A percentile compares a stretch with the other conserved stretches of the same genome.
Conservation (phyloP, 2,329 filamentous ascomycete species). For the Neofusicoccum ribis region DNA sequence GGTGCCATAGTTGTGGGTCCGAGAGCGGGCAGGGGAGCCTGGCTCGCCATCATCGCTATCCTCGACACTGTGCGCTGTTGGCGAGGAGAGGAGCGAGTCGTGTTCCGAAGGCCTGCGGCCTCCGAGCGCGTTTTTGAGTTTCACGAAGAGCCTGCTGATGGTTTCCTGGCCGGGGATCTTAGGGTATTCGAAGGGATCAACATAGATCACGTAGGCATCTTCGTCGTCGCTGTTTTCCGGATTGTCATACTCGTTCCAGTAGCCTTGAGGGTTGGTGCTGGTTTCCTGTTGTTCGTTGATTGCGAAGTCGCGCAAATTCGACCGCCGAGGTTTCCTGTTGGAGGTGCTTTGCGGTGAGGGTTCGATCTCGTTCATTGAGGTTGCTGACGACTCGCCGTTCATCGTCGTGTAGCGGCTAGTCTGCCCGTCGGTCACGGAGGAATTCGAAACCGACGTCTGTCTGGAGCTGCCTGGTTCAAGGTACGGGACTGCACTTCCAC, state of each 20-base stretch:
- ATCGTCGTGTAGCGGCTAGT: constrained; percentile 32
- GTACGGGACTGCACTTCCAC: constrained; percentile 23
- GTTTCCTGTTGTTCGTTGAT: constrained; percentile 1
- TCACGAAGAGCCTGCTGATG: constrained; percentile 53
- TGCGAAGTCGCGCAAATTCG: constrained; percentile 9
- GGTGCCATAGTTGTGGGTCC: constrained; percentile 37
- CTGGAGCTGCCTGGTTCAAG: constrained; percentile 30
- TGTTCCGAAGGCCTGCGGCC: constrained; percentile 23
- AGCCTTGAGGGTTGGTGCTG: constrained; percentile 39
- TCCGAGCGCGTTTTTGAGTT: constrained; percentile 31
- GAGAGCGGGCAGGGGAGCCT: neutral
- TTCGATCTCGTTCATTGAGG: constrained; percentile 32
- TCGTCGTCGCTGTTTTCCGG: constrained; percentile 67
- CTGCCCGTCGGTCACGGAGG: constrained; percentile 38
- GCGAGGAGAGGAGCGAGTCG: constrained; percentile 33
- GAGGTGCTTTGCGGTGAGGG: neutral
- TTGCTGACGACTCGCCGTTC: constrained; percentile 36
- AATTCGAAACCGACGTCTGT: constrained; percentile 39
- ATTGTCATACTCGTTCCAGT: constrained; percentile 88
- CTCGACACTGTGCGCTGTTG: constrained; percentile 23
- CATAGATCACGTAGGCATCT: constrained; percentile 67
- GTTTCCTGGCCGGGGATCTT: constrained; percentile 65
- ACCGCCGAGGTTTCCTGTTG: constrained; percentile 1
- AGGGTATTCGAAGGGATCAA: constrained; percentile 65
- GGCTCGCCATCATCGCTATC: constrained; percentile 27